Percentiles rank a stretch among this genome's conserved stretches.
Conservation (phyloP, 176 grass and related monocot species). For the Miscanthus lutarioriparius region DNA sequence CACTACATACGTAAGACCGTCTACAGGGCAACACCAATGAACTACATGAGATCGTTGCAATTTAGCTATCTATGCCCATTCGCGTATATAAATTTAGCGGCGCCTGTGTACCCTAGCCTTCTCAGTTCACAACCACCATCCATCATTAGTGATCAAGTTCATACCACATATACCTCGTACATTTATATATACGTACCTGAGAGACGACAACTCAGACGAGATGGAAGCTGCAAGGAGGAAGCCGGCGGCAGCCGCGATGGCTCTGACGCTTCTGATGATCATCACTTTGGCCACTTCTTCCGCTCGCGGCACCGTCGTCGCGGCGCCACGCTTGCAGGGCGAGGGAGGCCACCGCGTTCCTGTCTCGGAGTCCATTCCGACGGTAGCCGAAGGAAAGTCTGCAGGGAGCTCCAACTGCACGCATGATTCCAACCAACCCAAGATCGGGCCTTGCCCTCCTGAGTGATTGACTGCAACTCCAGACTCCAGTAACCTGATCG, state of each 20-base stretch:
- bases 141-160: not conserved
- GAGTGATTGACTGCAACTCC: not conserved
- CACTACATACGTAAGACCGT: no score
- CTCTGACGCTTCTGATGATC: slow-evolving; percentile 1
- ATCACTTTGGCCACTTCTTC: not conserved
- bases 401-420: not conserved
- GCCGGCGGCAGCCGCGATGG: not conserved
- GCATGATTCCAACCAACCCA: not conserved
- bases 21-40: no score
- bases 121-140: not conserved
- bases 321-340: not conserved
- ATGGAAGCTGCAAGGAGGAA: not conserved
- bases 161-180: not conserved
- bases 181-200: not conserved
- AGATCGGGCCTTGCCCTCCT: not conserved
- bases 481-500: not conserved
- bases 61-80: not conserved
- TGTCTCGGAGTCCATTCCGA: not conserved
- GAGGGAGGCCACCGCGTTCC: not conserved
- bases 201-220: not conserved
- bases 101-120: not conserved
- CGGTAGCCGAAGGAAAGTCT: not conserved
- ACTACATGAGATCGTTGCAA: not conserved
- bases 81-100: not conserved
- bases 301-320: not conserved